Evolutionary conservation across 2,329 filamentous ascomycete genomes (phyloP), one percentile per base, ranked within the genome.

Genomic region (Fusarium sp.): DNA sequence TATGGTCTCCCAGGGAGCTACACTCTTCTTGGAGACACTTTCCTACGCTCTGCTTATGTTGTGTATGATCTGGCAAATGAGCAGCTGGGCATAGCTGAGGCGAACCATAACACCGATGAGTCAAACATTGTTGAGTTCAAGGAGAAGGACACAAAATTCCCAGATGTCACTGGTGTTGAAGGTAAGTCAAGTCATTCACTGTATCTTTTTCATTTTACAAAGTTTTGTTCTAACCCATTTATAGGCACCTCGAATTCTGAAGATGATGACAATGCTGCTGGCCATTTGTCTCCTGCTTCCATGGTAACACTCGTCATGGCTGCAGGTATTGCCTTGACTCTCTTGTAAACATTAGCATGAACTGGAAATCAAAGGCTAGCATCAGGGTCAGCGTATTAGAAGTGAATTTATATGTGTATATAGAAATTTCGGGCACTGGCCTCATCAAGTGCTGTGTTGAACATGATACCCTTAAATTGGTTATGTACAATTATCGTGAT

Each of bases 11-110:
- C 67, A 17, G 60, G 14, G 48, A 35, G 61, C 2, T 86, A 81
- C 71, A 81, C 81, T 44, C 78, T 89, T n/a, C 81, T 89, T n/a
- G 88, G 88, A 14, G 88, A 89, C 72, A 88, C 87, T 2, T 88
- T 90, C 76, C 68, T 89, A 69, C 84, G 88, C 35, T 87, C 85
- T 14, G 86, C 86, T 26, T 89, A 89, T 74, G 85, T 87, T 54
- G 86, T 88, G 58, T 88, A 88, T 75, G 86, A 89, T 72, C 76
- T 88, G 44, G 80, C 79, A 58, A 84, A 87, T 77, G 75, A 85
- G 72, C 79, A 86, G 78, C 80, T 89, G 58, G 86, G 80, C 62
- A 75, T 89, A 7, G 86, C 86, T 15, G 86, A 86, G 79, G 82
- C 88, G 52, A 87, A 86, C 69, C 76, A 86, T 57, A 85, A 86